These are phyloP conservation scores for Acorus gramineus DNA, from an alignment of 106 monocot genomes.

Conservation along the genomic window DNA sequence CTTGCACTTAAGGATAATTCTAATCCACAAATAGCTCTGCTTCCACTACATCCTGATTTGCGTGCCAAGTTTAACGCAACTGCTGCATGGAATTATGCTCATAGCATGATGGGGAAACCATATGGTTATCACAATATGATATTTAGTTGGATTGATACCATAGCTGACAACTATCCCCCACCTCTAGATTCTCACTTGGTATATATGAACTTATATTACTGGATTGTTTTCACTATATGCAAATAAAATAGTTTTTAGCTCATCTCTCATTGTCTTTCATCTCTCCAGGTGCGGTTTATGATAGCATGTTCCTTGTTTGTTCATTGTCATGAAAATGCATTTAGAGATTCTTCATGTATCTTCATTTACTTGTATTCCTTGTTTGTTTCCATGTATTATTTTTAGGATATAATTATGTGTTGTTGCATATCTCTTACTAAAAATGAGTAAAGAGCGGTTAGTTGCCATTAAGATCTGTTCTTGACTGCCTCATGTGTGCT, in stretches of 20 bases:
- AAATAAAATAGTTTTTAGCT: too few species aligned
- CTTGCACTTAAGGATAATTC: slow-evolving; percentile 64
- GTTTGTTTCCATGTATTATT: not conserved
- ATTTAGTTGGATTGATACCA: slow-evolving; percentile 98
- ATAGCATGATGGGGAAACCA: slow-evolving; percentile 78
- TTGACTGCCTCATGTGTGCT: too few species aligned
- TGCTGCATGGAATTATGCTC: slow-evolving; percentile 90
- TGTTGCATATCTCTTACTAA: too few species aligned
- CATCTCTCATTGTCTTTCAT: too few species aligned
- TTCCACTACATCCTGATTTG: slow-evolving; percentile 79
- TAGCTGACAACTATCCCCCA: slow-evolving; percentile 80
- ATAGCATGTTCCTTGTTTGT: too few species aligned
- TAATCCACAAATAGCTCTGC: slow-evolving; percentile 83
- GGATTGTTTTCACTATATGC: too few species aligned
- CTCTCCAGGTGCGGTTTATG: too few species aligned
- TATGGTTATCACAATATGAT: slow-evolving; percentile 99
- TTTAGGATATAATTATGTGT: too few species aligned
- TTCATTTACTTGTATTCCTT: not conserved
- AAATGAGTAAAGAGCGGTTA: too few species aligned
- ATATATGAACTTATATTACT: not conserved
- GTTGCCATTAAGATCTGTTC: too few species aligned
- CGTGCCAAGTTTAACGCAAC: slow-evolving; percentile 74
- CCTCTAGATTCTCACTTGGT: slow-evolving; percentile 95
- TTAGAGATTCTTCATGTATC: not conserved
- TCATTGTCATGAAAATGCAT: slow-evolving; percentile 2